Evolutionary conservation across 1,284 basidiomycete genomes (phyloP).

Genomic region (Apiotrichum veenhuisii): DNA sequence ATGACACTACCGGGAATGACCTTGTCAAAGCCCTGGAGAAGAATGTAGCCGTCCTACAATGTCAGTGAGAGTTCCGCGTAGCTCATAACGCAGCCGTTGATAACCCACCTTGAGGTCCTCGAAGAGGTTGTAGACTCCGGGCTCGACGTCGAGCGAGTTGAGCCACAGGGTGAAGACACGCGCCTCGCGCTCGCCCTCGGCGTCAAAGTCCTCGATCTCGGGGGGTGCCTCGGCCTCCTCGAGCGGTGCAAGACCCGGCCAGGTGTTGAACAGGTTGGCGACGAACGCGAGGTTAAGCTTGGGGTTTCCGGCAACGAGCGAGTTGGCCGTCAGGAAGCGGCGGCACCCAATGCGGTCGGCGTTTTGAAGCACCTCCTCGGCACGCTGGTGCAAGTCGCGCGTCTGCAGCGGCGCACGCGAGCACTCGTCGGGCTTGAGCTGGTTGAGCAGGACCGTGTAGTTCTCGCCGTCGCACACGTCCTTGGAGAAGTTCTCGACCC

Average conservation of each 20-base stretch:
- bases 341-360: constrained; percentile 91
- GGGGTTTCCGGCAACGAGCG: constrained; percentile 91
- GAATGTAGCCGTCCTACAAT: constrained; percentile 68
- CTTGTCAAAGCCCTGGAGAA: constrained; percentile 96
- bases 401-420: constrained; percentile 90
- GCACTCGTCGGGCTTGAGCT: constrained; percentile 89
- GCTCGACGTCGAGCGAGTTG: constrained; percentile 93
- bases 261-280: constrained; percentile 97
- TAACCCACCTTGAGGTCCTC: constrained; percentile 74
- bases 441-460: constrained; percentile 92
- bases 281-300: constrained; percentile 98
- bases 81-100: too few relatives aligned
- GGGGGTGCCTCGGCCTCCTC: constrained; percentile 73
- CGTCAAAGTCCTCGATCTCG: constrained; percentile 93
- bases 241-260: constrained; percentile 86
- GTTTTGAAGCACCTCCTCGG: constrained; percentile 88
- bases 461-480: constrained; percentile 95
- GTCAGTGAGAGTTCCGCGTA: constrained; percentile 4
- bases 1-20: constrained; percentile 85
- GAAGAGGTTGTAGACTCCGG: constrained; percentile 92
- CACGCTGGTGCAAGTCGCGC: constrained; percentile 71
- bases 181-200: constrained; percentile 96
- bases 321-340: constrained; percentile 89
- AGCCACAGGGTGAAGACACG: constrained; percentile 97
- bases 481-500: constrained; percentile 95